Base-by-base conservation (phyloP, 805 yeast species). In the Saturnispora gosingensis region DNA sequence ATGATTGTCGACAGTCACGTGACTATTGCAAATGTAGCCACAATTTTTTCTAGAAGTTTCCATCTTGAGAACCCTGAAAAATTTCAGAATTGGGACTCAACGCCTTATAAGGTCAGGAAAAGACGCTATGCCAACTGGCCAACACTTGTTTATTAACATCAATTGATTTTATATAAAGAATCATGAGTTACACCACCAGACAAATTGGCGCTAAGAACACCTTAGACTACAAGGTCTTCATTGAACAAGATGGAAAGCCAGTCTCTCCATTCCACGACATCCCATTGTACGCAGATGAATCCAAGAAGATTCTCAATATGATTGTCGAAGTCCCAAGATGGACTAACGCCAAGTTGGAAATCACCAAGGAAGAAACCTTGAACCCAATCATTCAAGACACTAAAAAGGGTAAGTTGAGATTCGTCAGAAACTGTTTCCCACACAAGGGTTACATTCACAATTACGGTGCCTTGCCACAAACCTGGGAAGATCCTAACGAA, bases 381-480 rank as follows among this genome's bases (percentile, higher is more conserved):
- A 93, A 93, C 77, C 99, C 99, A 64, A 93, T 93, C 62, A 76
- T 87, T 56, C 99, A 93, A 76, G 99, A 93, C 73, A 87, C 95
- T 67, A 93, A 93, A 78, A 91, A 93, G 78, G 98, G 97, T 60
- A 85, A 88, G 72, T 81, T 89, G 65, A 83, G 98, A 75, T 93
- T 84, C 62, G 98, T 93, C 54, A 84, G 96, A 76, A 93, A 93
- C 81, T 82, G 95, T 71, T 91, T 91, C 88, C 99, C 99, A 50
- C 96, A 87, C 77, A 95, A 93, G 70, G 99, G 99, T 62, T 91
- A 93, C 77, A 91, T 91, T 61, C 96, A 89, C 76, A 93, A 93
- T 77, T 91, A 91, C 70, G 99, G 98, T 70, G 97, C 97, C 47
- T 85, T 91, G 80, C 98, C 98, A 59, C 97, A 91, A 71, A 83